phyloP scores from a whole-genome alignment of 2,329 filamentous ascomycete species.

The Aspergillus sergii region DNA sequence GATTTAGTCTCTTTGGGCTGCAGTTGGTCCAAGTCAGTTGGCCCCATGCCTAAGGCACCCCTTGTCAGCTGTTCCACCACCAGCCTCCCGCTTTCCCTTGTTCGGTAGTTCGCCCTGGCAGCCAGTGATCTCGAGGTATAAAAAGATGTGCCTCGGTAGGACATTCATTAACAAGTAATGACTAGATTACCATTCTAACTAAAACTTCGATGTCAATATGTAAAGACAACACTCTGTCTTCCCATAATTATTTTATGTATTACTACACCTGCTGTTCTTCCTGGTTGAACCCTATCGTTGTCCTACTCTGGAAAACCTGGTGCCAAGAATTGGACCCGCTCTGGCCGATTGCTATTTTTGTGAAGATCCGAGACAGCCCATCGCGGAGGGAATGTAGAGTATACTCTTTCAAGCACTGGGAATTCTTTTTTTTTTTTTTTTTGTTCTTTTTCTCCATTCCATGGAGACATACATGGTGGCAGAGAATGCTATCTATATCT shows the following conservation, averaged over 20 bases:
- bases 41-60: neutral
- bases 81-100: slow-evolving; percentile 1
- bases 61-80: neutral
- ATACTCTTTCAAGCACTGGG: neutral
- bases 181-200: neutral
- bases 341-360: neutral
- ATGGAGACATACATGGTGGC: neutral
- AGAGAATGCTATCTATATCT: neutral
- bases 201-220: neutral
- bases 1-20: neutral
- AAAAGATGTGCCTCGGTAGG: neutral
- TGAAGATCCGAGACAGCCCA: neutral
- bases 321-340: neutral
- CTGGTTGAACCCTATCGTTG: neutral
- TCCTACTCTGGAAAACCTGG: neutral
- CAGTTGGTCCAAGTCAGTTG: neutral
- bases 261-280: neutral
- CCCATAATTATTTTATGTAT: neutral
- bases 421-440: neutral
- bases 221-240: neutral
- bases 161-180: neutral
- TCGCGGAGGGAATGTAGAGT: neutral
- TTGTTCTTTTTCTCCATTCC: no score
- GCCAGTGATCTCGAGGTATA: neutral
- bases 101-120: neutral